A percentile compares a stretch with the other conserved stretches of the same genome.
phyloP scores from a whole-genome alignment of 2,329 filamentous ascomycete species.

The Dactylonectria macrodidyma region DNA sequence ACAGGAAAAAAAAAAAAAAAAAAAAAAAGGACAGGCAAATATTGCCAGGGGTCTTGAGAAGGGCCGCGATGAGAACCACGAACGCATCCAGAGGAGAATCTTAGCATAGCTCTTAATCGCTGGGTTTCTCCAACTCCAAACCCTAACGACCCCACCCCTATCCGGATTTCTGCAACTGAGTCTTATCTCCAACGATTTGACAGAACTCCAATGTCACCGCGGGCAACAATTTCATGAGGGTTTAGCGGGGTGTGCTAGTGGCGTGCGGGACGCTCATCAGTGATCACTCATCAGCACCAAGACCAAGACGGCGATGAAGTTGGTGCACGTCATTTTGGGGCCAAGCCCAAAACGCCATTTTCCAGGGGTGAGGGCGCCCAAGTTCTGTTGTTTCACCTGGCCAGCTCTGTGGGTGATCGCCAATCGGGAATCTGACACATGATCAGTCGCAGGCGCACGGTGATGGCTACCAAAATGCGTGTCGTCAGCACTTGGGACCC shows the following conservation, averaged over 20 bases:
- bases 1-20: too few relatives aligned
- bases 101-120: constrained; percentile 8
- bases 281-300: constrained; percentile 8
- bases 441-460: constrained; percentile 32
- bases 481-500: constrained; percentile 22
- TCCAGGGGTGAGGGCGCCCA: constrained; percentile 10
- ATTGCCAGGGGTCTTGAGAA: constrained; percentile 2
- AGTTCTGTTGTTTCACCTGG: constrained; percentile 27
- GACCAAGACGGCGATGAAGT: constrained; percentile 17
- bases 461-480: constrained; percentile 23
- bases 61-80: background rate
- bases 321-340: constrained; percentile 38
- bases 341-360: constrained; percentile 21
- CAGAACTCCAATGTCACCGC: constrained; percentile 9
- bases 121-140: background rate
- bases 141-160: background rate
- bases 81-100: background rate
- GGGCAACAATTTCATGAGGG: constrained; percentile 4
- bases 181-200: constrained; percentile 12
- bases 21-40: background rate
- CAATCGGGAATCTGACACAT: constrained; percentile 47
- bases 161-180: background rate
- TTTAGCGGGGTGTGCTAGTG: constrained; percentile 31
- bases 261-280: constrained; percentile 33
- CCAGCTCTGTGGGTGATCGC: constrained; percentile 40